Conservation (phyloP, 176 grass and related monocot species). For the Eremochloa ophiuroides region DNA sequence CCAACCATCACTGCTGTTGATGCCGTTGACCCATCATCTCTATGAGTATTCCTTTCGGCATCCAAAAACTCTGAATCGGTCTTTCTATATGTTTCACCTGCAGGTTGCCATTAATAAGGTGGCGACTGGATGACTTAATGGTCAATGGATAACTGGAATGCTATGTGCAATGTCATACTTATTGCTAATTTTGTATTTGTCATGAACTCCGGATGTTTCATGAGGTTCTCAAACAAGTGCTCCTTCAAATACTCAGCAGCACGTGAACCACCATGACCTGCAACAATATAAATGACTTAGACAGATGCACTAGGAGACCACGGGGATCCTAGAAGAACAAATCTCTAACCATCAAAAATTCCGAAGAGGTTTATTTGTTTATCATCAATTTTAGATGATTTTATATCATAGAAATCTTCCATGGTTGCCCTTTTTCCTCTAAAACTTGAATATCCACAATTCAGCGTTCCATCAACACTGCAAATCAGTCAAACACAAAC, state of each 20-base stretch:
- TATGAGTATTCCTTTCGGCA: conserved; percentile 72
- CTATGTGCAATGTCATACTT: conserved; percentile 47
- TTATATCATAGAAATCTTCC: conserved; percentile 98
- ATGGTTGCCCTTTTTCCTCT: conserved; percentile 95
- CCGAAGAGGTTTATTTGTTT: conserved; percentile 87
- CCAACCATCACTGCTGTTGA: conserved; percentile 86
- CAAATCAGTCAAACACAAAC: conserved; percentile 39
- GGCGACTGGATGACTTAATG: background rate
- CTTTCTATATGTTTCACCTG: conserved; percentile 90
- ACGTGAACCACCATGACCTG: conserved; percentile 97
- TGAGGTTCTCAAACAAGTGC: conserved; percentile 91
- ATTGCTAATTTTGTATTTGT: conserved; percentile 85
- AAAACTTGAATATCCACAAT: conserved; percentile 98
- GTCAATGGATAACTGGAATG: background rate
- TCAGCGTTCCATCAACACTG: conserved; percentile 83
- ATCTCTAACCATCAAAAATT: conserved; percentile 85
- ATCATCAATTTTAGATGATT: conserved; percentile 76
- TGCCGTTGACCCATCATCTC: conserved; percentile 96
- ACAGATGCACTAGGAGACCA: background rate
- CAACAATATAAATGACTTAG: conserved; percentile 13
- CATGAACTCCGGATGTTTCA: conserved; percentile 89
- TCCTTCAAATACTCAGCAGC: conserved; percentile 99
- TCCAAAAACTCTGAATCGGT: conserved; percentile 91
- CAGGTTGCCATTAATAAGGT: conserved; percentile 23
- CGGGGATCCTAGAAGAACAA: conserved; percentile 21